Conservation (phyloP, 768 basidiomycete species). For the Pisolithus albus region DNA sequence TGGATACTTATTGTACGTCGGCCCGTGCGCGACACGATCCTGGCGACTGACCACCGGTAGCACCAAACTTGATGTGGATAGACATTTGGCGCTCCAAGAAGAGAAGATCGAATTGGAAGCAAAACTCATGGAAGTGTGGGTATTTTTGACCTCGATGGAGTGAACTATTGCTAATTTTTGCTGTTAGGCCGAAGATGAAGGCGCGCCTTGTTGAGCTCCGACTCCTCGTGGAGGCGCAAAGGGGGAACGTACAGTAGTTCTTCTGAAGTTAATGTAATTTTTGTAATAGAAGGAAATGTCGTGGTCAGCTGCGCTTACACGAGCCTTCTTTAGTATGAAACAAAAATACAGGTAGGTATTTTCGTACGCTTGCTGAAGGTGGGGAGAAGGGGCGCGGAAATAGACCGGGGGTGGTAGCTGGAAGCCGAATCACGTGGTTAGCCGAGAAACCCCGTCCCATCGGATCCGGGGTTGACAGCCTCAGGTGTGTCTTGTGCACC, state of each 20-base stretch:
- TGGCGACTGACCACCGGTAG: slow-evolving; percentile 31
- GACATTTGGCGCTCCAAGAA: slow-evolving; percentile 83
- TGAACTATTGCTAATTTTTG: slow-evolving; percentile 1
- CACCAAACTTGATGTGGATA: slow-evolving; percentile 85
- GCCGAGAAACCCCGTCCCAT: too few species aligned
- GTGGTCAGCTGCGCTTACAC: not conserved
- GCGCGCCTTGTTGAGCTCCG: slow-evolving; percentile 64
- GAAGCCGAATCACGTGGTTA: too few species aligned
- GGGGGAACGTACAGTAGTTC: not conserved
- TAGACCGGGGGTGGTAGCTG: too few species aligned
- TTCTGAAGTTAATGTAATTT: not conserved
- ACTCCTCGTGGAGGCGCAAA: slow-evolving; percentile 27
- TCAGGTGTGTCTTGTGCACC: not conserved
- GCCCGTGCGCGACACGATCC: not conserved
- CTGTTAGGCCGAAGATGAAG: slow-evolving; percentile 69
- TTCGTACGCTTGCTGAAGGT: too few species aligned
- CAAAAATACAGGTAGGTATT: too few species aligned
- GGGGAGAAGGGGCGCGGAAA: too few species aligned
- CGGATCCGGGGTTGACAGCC: too few species aligned
- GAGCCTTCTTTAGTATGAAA: too few species aligned
- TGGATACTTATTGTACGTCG: slow-evolving; percentile 85
- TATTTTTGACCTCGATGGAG: slow-evolving; percentile 8
- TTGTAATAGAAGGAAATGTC: not conserved
- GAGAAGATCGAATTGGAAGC: slow-evolving; percentile 88
- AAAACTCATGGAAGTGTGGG: slow-evolving; percentile 82